phyloP scores from a whole-genome alignment of 345 rosid species.

The Eutrema japonicum region DNA sequence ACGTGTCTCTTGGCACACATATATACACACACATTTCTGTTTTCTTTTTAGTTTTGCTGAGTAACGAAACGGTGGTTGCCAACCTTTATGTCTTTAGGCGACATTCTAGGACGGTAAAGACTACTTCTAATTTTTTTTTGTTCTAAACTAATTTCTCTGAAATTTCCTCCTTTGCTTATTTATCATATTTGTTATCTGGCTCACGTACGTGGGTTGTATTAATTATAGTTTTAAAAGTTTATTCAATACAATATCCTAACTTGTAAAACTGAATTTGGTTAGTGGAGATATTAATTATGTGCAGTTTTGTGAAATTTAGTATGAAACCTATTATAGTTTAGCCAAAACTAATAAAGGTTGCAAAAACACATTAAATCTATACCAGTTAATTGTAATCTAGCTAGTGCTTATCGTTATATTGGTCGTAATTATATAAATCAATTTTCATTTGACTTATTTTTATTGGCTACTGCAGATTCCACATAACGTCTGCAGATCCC shows the following conservation, averaged over 20 bases:
- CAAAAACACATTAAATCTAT: background rate
- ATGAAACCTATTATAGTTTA: background rate
- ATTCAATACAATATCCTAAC: background rate
- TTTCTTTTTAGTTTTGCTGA: conserved; percentile 31
- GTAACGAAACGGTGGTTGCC: conserved; percentile 35
- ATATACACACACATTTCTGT: background rate
- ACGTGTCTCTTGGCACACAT: conserved; percentile 34
- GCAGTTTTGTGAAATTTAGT: background rate
- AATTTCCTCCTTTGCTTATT: conserved; percentile 2
- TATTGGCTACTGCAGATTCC: conserved; percentile 8
- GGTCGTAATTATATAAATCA: background rate
- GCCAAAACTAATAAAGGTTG: background rate
- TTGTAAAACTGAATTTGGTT: conserved; percentile 9
- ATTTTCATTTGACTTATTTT: background rate
- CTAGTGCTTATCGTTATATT: background rate
- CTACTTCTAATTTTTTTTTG: background rate
- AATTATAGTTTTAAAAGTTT: background rate
- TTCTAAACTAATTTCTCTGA: conserved; percentile 5
- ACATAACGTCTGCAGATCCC: conserved; percentile 3
- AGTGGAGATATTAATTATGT: background rate
- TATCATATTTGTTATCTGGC: conserved; percentile 13
- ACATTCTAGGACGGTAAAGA: conserved; percentile 33
- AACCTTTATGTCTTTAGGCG: conserved; percentile 31
- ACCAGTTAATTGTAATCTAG: background rate
- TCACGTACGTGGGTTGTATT: conserved; percentile 1